Percentiles rank a stretch among this genome's conserved stretches.
phyloP scores from a whole-genome alignment of 176 grass and related monocot species.

The maize (Zea mays) region Zm-B73-REFERENCE-NAM-5.0 NC_050097.1:43288001-43288500 shows the following conservation, averaged over 20 bases:
- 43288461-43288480: not conserved
- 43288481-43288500: slow-evolving; percentile 22
- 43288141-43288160: slow-evolving; percentile 47
- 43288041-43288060: slow-evolving; percentile 17
- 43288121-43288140: not conserved
- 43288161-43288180: slow-evolving; percentile 39
- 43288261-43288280: not conserved
- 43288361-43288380: not conserved
- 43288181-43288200: slow-evolving; percentile 17
- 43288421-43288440: slow-evolving; percentile 34
- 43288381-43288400: slow-evolving; percentile 5
- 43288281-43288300: slow-evolving; percentile 12
- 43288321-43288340: not conserved
- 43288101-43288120: not conserved
- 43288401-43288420: slow-evolving; percentile 38
- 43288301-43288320: slow-evolving; percentile 17
- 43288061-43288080: slow-evolving; percentile 25
- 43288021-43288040: slow-evolving; percentile 13
- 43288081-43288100: not conserved
- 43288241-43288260: slow-evolving; percentile 16
- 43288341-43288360: slow-evolving; percentile 14
- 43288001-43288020: slow-evolving; percentile 7
- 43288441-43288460: not conserved
- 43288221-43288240: not conserved
- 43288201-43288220: slow-evolving; percentile 23